Evolutionary conservation across 106 monocot genomes (phyloP).

Genomic region (Chionographis japonica): DNA sequence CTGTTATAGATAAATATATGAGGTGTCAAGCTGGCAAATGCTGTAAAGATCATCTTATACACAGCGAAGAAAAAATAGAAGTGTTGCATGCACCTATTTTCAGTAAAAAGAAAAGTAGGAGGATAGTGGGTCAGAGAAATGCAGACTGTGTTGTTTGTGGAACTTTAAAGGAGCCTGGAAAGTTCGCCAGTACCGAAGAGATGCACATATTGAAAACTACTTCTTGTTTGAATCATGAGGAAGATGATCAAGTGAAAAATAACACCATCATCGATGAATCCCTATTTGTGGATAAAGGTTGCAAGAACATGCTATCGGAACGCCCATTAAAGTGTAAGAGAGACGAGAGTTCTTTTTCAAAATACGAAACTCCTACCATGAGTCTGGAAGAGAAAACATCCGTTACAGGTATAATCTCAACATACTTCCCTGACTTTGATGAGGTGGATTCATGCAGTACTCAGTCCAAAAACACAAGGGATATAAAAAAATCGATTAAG

Average conservation of each 20-base stretch:
- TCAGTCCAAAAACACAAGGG: not conserved
- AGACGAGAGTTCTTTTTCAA: not conserved
- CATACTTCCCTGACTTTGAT: constrained; percentile 33
- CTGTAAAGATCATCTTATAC: not conserved
- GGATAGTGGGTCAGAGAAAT: not conserved
- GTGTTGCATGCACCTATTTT: not conserved
- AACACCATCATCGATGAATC: not conserved
- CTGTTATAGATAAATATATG: not conserved
- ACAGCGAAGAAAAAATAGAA: not conserved
- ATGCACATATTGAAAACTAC: not conserved
- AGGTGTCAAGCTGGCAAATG: not conserved
- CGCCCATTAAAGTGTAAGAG: not conserved
- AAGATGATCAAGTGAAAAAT: not conserved
- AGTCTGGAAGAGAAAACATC: constrained; percentile 16
- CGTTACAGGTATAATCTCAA: constrained; percentile 34
- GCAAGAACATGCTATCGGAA: not conserved
- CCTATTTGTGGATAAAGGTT: not conserved
- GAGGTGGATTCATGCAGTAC: constrained; percentile 16
- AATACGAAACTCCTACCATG: not conserved
- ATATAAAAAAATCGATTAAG: not conserved
- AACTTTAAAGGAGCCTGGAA: not conserved
- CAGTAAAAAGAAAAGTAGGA: not conserved
- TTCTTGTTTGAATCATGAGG: not conserved
- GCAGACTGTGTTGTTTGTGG: not conserved
- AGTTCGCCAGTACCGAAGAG: not conserved